phyloP scores from a whole-genome alignment of 2,329 filamentous ascomycete genomes.

The Fusarium humuli region DNA sequence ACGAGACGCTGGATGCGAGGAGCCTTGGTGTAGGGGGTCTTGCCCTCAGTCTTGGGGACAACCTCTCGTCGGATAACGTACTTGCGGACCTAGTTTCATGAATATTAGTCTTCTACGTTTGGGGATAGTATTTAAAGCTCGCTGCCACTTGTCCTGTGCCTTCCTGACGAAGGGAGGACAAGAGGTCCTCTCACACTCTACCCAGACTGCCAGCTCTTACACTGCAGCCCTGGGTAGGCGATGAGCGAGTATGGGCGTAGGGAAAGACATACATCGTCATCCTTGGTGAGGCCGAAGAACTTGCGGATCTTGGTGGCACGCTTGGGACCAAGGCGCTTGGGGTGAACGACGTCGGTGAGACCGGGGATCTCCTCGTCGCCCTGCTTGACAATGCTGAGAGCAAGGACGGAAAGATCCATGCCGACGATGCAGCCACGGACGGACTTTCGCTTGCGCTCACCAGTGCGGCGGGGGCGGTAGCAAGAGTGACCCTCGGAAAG shows the following conservation, averaged over 20 bases:
- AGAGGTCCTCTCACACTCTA: constrained; percentile 69
- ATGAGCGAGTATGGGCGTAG: constrained; percentile 70
- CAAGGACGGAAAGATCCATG: constrained; percentile 94
- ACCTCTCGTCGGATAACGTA: constrained; percentile 99
- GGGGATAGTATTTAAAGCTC: constrained; percentile 40
- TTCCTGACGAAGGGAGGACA: constrained; percentile 22
- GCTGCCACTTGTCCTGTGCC: constrained; percentile 33
- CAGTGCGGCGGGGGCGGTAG: constrained; percentile 97
- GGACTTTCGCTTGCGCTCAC: constrained; percentile 99
- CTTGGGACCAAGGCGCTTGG: constrained; percentile 99
- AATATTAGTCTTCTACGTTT: constrained; percentile 53
- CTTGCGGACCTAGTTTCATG: constrained; percentile 83
- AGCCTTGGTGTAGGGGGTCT: constrained; percentile 99
- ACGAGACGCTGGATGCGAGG: constrained; percentile 99
- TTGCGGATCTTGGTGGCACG: constrained; percentile 99
- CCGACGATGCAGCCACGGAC: constrained; percentile 99
- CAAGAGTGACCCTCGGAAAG: constrained; percentile 97
- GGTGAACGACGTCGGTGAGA: constrained; percentile 96
- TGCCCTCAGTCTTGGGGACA: constrained; percentile 96
- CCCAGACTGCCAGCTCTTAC: constrained; percentile 59
- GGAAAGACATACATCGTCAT: constrained; percentile 95
- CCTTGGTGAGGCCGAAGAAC: constrained; percentile 99
- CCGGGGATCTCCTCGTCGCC: constrained; percentile 94
- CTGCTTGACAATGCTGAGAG: constrained; percentile 97
- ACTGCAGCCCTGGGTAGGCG: constrained; percentile 73